Evolutionary conservation across 2,329 filamentous ascomycete species (phyloP).

Genomic region (Venturiaceae sp.): DNA sequence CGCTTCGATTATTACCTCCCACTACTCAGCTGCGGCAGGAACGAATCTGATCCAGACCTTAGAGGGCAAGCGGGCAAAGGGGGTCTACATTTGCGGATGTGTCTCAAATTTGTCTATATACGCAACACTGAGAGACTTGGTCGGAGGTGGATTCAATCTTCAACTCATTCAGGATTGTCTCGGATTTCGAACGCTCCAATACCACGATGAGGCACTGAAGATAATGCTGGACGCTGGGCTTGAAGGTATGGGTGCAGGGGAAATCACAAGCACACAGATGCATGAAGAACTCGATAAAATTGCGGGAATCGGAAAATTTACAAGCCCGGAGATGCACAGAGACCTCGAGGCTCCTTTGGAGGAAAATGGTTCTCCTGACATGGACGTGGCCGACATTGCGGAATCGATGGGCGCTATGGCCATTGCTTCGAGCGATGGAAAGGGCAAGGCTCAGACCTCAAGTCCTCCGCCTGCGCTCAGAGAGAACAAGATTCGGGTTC

Average conservation of each 20-base stretch:
- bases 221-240: slow-evolving; percentile 48
- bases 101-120: slow-evolving; percentile 83
- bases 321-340: too few relatives aligned
- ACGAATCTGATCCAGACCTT: slow-evolving; percentile 66
- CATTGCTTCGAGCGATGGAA: background rate
- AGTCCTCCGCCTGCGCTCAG: background rate
- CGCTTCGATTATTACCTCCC: slow-evolving; percentile 54
- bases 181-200: slow-evolving; percentile 60
- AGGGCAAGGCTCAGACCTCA: background rate
- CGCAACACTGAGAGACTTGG: slow-evolving; percentile 85
- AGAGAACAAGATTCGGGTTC: background rate
- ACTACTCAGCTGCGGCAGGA: slow-evolving; percentile 80
- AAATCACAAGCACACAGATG: slow-evolving; percentile 52
- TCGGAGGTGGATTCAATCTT: slow-evolving; percentile 76
- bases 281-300: slow-evolving; percentile 26
- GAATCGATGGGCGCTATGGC: background rate
- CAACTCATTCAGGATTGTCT: slow-evolving; percentile 83
- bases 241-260: slow-evolving; percentile 66
- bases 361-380: background rate
- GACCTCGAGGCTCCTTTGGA: too few relatives aligned
- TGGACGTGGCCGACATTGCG: background rate
- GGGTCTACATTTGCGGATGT: slow-evolving; percentile 81
- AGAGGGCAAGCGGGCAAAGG: slow-evolving; percentile 77
- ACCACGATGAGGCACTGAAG: slow-evolving; percentile 61
- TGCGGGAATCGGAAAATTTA: background rate